Conservation (phyloP, 2,329 filamentous ascomycete species). For the Apiospora sp. region DNA sequence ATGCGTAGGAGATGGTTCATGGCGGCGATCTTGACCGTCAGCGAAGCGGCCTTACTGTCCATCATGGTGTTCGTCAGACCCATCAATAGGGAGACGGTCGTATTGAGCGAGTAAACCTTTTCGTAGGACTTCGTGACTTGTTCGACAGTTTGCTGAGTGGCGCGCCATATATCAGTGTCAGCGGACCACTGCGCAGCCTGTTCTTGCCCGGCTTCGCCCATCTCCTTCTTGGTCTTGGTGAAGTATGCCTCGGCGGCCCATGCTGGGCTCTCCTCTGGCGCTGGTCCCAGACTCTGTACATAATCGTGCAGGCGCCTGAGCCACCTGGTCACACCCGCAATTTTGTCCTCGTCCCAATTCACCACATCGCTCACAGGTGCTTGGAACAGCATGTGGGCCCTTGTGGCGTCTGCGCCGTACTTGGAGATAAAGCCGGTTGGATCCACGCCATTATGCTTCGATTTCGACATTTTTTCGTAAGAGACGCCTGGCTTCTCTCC, state of each 20-base stretch:
- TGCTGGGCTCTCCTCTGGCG: constrained; percentile 21
- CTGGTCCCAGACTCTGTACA: constrained; percentile 44
- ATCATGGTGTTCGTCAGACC: constrained; percentile 76
- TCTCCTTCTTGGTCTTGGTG: constrained; percentile 40
- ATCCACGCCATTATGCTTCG: constrained; percentile 91
- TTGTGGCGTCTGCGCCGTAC: constrained; percentile 83
- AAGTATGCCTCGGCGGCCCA: constrained; percentile 48
- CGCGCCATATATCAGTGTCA: constrained; percentile 65
- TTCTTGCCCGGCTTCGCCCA: constrained; percentile 41
- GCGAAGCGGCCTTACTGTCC: constrained; percentile 52
- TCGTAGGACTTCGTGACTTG: constrained; percentile 75
- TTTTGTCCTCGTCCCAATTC: constrained; percentile 87
- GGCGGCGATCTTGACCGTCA: constrained; percentile 56
- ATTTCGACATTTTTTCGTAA: constrained; percentile 96
- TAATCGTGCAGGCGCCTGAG: constrained; percentile 72
- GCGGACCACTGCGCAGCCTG: constrained; percentile 50
- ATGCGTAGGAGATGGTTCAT: constrained; percentile 70
- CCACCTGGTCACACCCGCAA: constrained; percentile 84
- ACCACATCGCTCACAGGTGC: constrained; percentile 84
- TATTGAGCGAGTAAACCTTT: constrained; percentile 81
- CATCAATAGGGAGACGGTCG: constrained; percentile 83
- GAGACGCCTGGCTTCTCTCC: constrained; percentile 66
- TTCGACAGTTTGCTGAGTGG: constrained; percentile 71
- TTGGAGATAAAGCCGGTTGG: constrained; percentile 74
- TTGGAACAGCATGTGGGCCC: constrained; percentile 89